Conservation (phyloP, 495 filamentous ascomycete species). For the Penicillium cinerascens region DNA sequence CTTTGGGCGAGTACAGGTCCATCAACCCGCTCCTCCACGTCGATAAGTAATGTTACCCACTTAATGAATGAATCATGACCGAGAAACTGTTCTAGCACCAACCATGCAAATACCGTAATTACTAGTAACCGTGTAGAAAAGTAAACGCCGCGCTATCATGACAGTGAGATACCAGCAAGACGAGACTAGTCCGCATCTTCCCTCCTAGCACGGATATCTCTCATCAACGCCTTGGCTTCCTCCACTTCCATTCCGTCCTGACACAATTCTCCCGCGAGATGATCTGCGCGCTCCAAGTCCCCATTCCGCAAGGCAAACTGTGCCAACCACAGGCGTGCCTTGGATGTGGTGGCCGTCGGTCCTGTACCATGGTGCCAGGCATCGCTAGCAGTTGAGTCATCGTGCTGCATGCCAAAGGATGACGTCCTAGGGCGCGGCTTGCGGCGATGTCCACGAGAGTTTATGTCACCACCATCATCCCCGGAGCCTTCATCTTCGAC, state of each 20-base stretch:
- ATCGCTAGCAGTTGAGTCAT: constrained; percentile 42
- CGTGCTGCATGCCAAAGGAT: constrained; percentile 48
- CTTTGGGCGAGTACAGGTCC: constrained; percentile 24
- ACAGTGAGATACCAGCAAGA: constrained; percentile 10
- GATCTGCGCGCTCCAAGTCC: constrained; percentile 70
- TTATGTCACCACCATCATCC: constrained; percentile 18
- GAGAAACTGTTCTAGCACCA: not conserved
- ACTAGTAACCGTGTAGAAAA: not conserved
- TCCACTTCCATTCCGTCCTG: constrained; percentile 97
- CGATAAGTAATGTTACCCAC: not conserved
- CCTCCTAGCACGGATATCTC: constrained; percentile 80
- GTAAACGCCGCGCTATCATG: constrained; percentile 21
- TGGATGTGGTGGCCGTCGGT: constrained; percentile 83
- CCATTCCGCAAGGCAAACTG: constrained; percentile 70
- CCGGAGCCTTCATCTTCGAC: constrained; percentile 44
- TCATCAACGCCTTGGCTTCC: constrained; percentile 92
- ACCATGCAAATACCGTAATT: not conserved
- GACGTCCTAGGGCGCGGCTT: constrained; percentile 20
- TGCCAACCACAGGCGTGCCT: constrained; percentile 92
- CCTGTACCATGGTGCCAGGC: constrained; percentile 56
- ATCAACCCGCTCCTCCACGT: constrained; percentile 6
- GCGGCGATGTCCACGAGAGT: constrained; percentile 16
- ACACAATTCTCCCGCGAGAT: constrained; percentile 83
- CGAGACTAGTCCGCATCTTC: constrained; percentile 42
- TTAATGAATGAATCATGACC: not conserved